Conservation (phyloP, 371 early-diverging fungal genomes). For the Actinomortierella ambigua region DNA sequence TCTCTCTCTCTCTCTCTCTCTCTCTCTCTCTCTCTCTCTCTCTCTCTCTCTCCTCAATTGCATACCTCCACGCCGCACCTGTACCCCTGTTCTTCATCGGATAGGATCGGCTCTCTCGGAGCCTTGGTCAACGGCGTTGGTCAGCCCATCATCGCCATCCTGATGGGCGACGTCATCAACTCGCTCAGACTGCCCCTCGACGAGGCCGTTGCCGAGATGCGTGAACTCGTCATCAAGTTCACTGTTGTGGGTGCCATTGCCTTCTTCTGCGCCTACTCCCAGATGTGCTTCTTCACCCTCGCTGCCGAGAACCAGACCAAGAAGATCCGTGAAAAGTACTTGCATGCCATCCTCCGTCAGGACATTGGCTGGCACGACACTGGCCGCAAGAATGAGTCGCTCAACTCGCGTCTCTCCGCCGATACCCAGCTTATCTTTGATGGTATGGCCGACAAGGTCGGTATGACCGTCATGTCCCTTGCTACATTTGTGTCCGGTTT, state of each 20-base stretch:
- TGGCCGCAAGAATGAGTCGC: conserved; percentile 71
- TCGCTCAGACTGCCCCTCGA: conserved; percentile 8
- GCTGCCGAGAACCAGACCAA: conserved; percentile 55
- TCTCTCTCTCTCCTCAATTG: not conserved
- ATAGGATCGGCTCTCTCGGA: conserved; percentile 28
- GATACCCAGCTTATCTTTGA: conserved; percentile 84
- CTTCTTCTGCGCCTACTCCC: conserved; percentile 52
- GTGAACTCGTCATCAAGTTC: conserved; percentile 38
- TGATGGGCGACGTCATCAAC: conserved; percentile 48
- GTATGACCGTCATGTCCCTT: conserved; percentile 67
- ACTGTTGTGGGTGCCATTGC: conserved; percentile 55
- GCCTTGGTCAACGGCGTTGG: conserved; percentile 39
- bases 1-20: not conserved
- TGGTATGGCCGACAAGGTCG: conserved; percentile 89
- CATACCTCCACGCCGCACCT: too few relatives aligned
- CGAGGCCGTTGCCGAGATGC: conserved; percentile 9
- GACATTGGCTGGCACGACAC: conserved; percentile 92
- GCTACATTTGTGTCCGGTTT: conserved; percentile 87
- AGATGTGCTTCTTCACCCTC: conserved; percentile 53
- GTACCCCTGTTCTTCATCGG: too few relatives aligned
- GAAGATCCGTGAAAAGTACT: conserved; percentile 70
- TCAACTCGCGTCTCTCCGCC: conserved; percentile 77
- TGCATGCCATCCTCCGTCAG: conserved; percentile 84
- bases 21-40: not conserved
- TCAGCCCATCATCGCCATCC: conserved; percentile 49